Percentiles rank a stretch among this genome's conserved stretches.
These are phyloP conservation scores for Klebsormidium nitens DNA, from an alignment of 139 green algal species.

Conservation along the genomic window DNA sequence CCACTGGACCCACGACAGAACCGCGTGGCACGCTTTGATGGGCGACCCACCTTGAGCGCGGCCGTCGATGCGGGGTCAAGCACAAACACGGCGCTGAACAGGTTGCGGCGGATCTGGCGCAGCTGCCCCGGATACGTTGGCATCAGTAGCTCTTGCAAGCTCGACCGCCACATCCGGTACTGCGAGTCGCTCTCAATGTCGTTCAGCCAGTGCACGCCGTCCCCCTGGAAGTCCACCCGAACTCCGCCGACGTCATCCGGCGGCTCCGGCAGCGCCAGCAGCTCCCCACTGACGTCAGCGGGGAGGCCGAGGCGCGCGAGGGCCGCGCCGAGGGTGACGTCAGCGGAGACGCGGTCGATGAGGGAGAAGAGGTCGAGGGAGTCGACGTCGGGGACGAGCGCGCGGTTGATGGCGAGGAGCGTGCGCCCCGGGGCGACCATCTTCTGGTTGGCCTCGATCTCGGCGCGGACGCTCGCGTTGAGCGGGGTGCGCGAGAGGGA, in stretches of 20 bases:
- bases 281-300: not conserved
- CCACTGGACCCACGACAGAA: too few relatives aligned
- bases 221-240: constrained; percentile 26
- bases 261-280: not conserved
- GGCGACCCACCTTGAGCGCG: constrained; percentile 11
- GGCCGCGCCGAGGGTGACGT: not conserved
- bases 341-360: not conserved
- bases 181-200: constrained; percentile 70
- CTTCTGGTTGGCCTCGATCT: constrained; percentile 26
- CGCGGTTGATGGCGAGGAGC: constrained; percentile 34
- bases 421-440: constrained; percentile 15
- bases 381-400: constrained; percentile 29
- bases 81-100: constrained; percentile 59
- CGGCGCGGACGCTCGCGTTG: constrained; percentile 14
- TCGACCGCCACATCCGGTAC: constrained; percentile 38
- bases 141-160: constrained; percentile 52
- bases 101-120: constrained; percentile 56
- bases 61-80: constrained; percentile 50
- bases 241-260: not conserved
- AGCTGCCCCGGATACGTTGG: constrained; percentile 44
- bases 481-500: constrained; percentile 52
- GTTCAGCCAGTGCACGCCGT: constrained; percentile 65
- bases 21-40: too few relatives aligned
- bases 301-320: not conserved
- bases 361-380: constrained; percentile 32